These are phyloP conservation scores for Vinca minor DNA, from an alignment of 257 asterid genomes.

Conservation along the genomic window DNA sequence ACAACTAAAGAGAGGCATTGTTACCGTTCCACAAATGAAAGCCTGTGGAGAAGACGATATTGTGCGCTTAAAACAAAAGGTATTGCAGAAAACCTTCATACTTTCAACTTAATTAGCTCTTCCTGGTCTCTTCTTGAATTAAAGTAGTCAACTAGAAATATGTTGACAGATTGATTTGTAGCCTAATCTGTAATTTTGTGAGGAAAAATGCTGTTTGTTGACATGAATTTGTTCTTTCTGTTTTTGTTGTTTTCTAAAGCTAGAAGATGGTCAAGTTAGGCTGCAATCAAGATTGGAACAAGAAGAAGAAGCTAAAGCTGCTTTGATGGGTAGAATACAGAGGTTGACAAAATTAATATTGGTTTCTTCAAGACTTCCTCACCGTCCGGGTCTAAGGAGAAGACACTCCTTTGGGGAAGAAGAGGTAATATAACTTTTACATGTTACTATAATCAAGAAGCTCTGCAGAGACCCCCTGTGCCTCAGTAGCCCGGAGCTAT, in stretches of 20 bases:
- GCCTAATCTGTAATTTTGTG: not conserved
- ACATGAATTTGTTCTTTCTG: slow-evolving; percentile 12
- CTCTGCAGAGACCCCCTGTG: not conserved
- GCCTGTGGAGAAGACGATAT: slow-evolving; percentile 68
- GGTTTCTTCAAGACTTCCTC: slow-evolving; percentile 81
- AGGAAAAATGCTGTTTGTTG: not conserved
- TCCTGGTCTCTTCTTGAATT: not conserved
- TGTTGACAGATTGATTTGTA: not conserved
- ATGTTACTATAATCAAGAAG: not conserved
- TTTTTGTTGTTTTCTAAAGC: slow-evolving; percentile 46
- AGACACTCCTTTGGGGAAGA: slow-evolving; percentile 99
- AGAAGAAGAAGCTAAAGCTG: slow-evolving; percentile 99
- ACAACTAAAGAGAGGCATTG: slow-evolving; percentile 83
- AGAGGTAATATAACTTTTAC: slow-evolving; percentile 51
- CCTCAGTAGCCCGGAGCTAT: not conserved
- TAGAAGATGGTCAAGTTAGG: slow-evolving; percentile 98
- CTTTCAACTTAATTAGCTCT: not conserved
- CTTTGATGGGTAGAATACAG: slow-evolving; percentile 92
- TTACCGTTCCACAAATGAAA: slow-evolving; percentile 54
- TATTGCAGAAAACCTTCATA: slow-evolving; percentile 11
- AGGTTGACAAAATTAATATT: slow-evolving; percentile 88
- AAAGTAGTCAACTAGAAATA: not conserved
- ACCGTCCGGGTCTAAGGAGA: slow-evolving; percentile 69
- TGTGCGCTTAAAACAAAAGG: slow-evolving; percentile 92
- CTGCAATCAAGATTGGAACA: slow-evolving; percentile 95